Evolutionary conservation across 768 basidiomycete species (phyloP).

Genomic region (Termitomyces sp.): DNA sequence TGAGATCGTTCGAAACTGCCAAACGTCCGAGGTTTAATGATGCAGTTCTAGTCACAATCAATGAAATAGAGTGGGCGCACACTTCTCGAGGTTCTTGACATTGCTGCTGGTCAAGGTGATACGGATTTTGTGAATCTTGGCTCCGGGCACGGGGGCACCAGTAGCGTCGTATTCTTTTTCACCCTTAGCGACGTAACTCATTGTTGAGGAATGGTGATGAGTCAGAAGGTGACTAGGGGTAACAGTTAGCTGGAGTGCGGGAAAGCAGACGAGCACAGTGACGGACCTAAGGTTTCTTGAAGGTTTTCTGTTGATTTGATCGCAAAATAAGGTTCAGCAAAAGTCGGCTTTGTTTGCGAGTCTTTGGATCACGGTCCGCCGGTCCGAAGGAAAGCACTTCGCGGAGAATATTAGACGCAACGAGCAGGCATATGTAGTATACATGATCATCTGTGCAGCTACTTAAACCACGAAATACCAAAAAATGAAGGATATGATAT

Average conservation of each 20-base stretch:
- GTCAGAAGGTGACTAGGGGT: constrained; percentile 75
- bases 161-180: constrained; percentile 98
- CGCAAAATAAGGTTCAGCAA: constrained; percentile 35
- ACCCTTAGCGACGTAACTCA: constrained; percentile 99
- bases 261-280: background rate
- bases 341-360: constrained; percentile 1
- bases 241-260: constrained; percentile 5
- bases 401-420: no score
- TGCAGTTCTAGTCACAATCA: background rate
- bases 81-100: constrained; percentile 98
- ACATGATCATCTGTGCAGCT: no score
- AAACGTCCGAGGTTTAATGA: background rate
- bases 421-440: no score
- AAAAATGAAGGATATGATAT: no score
- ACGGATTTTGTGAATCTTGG: constrained; percentile 98
- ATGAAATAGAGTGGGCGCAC: constrained; percentile 38
- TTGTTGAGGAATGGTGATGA: constrained; percentile 50
- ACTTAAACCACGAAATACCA: no score
- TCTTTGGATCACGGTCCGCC: constrained; percentile 6
- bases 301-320: constrained; percentile 38
- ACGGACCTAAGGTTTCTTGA: constrained; percentile 40
- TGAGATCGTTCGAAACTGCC: constrained; percentile 90
- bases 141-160: constrained; percentile 77
- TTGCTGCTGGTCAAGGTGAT: constrained; percentile 99
- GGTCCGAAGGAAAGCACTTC: no score